phyloP scores from a whole-genome alignment of 345 rosid species.

The Hibiscus trionum region DNA sequence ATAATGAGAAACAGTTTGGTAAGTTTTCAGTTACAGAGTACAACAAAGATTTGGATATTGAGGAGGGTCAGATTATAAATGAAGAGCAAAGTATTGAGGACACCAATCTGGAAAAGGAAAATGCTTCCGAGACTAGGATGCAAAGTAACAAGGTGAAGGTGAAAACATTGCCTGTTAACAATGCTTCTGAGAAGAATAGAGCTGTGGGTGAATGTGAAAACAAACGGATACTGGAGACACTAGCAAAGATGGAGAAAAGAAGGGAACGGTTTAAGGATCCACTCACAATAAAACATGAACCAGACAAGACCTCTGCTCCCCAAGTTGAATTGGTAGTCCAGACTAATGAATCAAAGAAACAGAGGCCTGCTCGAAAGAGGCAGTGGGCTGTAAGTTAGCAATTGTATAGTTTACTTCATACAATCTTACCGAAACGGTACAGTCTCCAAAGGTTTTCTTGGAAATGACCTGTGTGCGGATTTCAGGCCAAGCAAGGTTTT shows the following conservation, averaged over 20 bases:
- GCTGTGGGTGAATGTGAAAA: slow-evolving; percentile 22
- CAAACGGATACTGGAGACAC: slow-evolving; percentile 29
- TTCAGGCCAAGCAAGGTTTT: neutral
- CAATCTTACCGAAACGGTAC: neutral
- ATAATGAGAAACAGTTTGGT: slow-evolving; percentile 16
- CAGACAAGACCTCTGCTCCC: slow-evolving; percentile 10
- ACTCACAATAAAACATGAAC: slow-evolving; percentile 14
- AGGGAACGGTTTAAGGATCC: slow-evolving; percentile 54
- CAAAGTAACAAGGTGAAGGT: slow-evolving; percentile 5
- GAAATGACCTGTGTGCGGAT: neutral
- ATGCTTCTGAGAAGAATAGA: slow-evolving; percentile 14
- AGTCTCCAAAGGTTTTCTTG: too few species aligned
- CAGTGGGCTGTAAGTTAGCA: slow-evolving; percentile 41
- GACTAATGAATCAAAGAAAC: slow-evolving; percentile 23
- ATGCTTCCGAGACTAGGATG: slow-evolving; percentile 12
- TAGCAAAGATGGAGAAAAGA: slow-evolving; percentile 64
- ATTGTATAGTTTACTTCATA: neutral
- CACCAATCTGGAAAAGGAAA: slow-evolving; percentile 5
- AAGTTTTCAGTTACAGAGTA: slow-evolving; percentile 11
- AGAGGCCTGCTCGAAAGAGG: slow-evolving; percentile 50
- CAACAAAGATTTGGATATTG: slow-evolving; percentile 27
- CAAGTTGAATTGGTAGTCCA: slow-evolving; percentile 20
- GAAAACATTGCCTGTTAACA: neutral
- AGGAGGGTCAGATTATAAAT: slow-evolving; percentile 51
- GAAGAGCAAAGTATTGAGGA: slow-evolving; percentile 23